A percentile compares a stretch with the other conserved stretches of the same genome.
These are phyloP conservation scores for Plasmodium fragile DNA, from an alignment of 169 alveolate species.

Conservation along the genomic window DNA sequence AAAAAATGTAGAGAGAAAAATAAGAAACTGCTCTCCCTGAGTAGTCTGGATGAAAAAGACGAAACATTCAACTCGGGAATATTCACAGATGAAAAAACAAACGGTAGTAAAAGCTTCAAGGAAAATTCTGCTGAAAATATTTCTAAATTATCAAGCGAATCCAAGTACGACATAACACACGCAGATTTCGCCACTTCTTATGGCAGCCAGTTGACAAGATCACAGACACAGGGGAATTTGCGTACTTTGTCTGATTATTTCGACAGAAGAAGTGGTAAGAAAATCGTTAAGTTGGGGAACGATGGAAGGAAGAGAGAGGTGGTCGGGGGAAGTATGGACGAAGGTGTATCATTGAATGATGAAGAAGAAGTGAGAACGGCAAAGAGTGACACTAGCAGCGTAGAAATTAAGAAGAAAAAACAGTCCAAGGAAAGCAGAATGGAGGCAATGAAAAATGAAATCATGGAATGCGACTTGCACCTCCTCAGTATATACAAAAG, in stretches of 20 bases:
- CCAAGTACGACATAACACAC: slow-evolving; percentile 7
- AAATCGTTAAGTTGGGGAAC: background rate
- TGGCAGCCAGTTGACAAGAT: slow-evolving; percentile 28
- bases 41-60: slow-evolving; percentile 37
- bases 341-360: background rate
- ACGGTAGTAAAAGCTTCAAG: slow-evolving; percentile 11
- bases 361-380: background rate
- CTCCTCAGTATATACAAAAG: slow-evolving; percentile 48
- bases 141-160: slow-evolving; percentile 23
- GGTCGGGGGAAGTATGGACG: background rate
- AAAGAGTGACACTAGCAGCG: background rate
- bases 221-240: slow-evolving; percentile 28
- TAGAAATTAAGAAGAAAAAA: slow-evolving; percentile 7
- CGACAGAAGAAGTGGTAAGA: slow-evolving; percentile 8
- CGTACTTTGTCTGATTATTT: slow-evolving; percentile 10
- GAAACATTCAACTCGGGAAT: slow-evolving; percentile 24
- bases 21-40: slow-evolving; percentile 41
- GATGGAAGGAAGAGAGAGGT: background rate
- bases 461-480: slow-evolving; percentile 41
- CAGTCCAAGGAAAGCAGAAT: slow-evolving; percentile 9
- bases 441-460: slow-evolving; percentile 45
- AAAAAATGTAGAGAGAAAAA: slow-evolving; percentile 64
- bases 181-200: slow-evolving; percentile 18
- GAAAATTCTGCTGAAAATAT: slow-evolving; percentile 27
- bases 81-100: slow-evolving; percentile 25